Evolutionary conservation across 2,329 filamentous ascomycete genomes (phyloP).

Genomic region (Westerdykella aurantiaca): DNA sequence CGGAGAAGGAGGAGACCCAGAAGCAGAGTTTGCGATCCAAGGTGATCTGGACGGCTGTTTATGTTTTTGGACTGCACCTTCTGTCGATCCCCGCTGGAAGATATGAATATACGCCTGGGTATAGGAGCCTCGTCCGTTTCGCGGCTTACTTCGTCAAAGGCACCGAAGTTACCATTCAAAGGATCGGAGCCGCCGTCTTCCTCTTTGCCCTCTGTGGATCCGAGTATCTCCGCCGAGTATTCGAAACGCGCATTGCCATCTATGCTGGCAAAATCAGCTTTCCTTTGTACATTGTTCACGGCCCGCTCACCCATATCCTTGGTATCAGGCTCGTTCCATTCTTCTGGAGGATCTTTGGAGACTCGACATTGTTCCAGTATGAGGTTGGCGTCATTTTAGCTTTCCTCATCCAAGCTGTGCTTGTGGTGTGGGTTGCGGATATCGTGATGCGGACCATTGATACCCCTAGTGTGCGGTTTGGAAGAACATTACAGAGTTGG

Average conservation of each 20-base stretch:
- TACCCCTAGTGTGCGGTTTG: slow-evolving; percentile 46
- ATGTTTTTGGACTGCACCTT: slow-evolving; percentile 48
- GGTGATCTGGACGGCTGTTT: slow-evolving; percentile 20
- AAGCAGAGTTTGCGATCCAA: slow-evolving; percentile 1
- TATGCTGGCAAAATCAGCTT: slow-evolving; percentile 52
- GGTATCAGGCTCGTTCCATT: slow-evolving; percentile 22
- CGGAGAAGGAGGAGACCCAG: not conserved
- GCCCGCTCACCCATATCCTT: slow-evolving; percentile 33
- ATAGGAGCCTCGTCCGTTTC: slow-evolving; percentile 44
- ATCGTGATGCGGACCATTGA: slow-evolving; percentile 56
- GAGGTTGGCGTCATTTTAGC: slow-evolving; percentile 37
- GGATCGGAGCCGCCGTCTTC: slow-evolving; percentile 43
- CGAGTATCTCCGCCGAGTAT: slow-evolving; percentile 30
- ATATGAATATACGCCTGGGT: slow-evolving; percentile 46
- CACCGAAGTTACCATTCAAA: slow-evolving; percentile 54
- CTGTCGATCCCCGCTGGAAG: slow-evolving; percentile 44
- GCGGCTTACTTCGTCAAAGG: slow-evolving; percentile 49
- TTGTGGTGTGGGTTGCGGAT: slow-evolving; percentile 52
- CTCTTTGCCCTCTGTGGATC: slow-evolving; percentile 13
- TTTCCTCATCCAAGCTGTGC: slow-evolving; percentile 30
- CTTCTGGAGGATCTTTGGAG: slow-evolving; percentile 16
- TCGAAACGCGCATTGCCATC: slow-evolving; percentile 42
- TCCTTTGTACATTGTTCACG: slow-evolving; percentile 51
- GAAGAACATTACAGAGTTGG: slow-evolving; percentile 44
- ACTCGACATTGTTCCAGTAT: slow-evolving; percentile 25